Base-by-base conservation (phyloP, 306 rosid genomes). In the Castanea mollissima region DNA sequence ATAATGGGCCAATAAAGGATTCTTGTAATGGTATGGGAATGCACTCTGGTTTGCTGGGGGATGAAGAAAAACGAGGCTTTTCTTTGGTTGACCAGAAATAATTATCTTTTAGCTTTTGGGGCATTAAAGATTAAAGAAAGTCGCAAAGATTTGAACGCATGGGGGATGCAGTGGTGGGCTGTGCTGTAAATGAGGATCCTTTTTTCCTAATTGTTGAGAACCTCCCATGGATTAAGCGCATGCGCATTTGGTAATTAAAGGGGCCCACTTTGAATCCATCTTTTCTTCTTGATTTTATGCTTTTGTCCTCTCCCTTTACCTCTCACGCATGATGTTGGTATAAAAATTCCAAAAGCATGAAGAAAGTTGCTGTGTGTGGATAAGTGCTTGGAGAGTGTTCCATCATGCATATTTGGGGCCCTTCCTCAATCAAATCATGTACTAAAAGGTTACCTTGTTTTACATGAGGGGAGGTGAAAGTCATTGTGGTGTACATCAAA, bases 241-340 rank as follows among this genome's bases (percentile, higher is more conserved):
- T 89, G 97, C 96, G 96, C 87, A 92, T 89, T 83, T 67, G 91
- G 89, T 91, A 79, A 76, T 72, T 56, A 29, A 41, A 41, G 79
- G 97, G 96, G 63, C 92, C 97, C 89, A 88, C 92, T 62, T 58
- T 85, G 86, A 83, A 84, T 81, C 84, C 88, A 23, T 82, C 82
- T 79, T 80, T 82, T 74, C 75, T 77, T 74, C 77, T 84, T 81
- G 84, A 81, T 84, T 83, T 84, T 74, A 81, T 84, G 83, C 86
- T 79, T 72, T 86, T 86, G 83, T 85, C 86, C 80, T 90, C 87
- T 79, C 74, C 77, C 83, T 75, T 54, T 76, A 71, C 76, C 85
- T 76, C 56, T 82, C 82, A 56, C 87, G 78, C 92, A 83, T 82
- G 71, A 80, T 72, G 81, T 71, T 83, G 81, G 77, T 77, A 75